phyloP scores from a whole-genome alignment of 345 rosid genomes.

The Brassica juncea region DNA sequence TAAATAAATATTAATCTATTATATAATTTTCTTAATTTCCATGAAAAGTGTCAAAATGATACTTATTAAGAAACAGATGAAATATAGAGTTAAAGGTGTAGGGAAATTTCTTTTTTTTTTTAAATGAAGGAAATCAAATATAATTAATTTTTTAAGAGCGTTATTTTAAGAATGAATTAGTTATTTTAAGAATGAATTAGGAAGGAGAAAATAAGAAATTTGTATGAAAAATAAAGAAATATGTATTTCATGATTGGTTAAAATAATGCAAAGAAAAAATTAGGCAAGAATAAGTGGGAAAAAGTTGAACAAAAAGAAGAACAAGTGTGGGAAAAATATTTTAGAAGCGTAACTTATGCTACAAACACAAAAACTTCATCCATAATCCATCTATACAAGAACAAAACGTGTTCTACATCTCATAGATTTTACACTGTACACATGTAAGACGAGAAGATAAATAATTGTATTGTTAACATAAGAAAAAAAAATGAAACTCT shows the following conservation, averaged over 20 bases:
- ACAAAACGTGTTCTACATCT: conserved; percentile 28
- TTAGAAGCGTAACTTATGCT: neutral
- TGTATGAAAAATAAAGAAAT: neutral
- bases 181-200: neutral
- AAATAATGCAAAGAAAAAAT: neutral
- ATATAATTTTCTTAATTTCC: no score
- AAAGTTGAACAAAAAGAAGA: neutral
- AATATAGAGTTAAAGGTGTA: neutral
- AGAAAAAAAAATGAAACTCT: neutral
- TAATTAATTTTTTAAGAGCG: neutral
- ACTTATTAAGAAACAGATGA: no score
- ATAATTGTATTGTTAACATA: neutral
- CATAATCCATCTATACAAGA: conserved; percentile 11
- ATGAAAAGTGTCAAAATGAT: no score
- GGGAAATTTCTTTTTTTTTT: neutral
- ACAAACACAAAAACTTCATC: neutral
- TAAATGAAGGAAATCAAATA: neutral
- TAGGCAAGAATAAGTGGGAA: neutral
- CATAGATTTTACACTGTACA: conserved; percentile 19
- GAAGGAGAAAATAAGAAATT: neutral
- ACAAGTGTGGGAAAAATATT: neutral
- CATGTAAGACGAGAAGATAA: neutral
- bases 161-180: neutral
- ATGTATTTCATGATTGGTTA: neutral
- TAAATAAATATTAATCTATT: no score